phyloP scores from a whole-genome alignment of 2,329 filamentous ascomycete genomes.

The Alternaria novae-zelandiae region DNA sequence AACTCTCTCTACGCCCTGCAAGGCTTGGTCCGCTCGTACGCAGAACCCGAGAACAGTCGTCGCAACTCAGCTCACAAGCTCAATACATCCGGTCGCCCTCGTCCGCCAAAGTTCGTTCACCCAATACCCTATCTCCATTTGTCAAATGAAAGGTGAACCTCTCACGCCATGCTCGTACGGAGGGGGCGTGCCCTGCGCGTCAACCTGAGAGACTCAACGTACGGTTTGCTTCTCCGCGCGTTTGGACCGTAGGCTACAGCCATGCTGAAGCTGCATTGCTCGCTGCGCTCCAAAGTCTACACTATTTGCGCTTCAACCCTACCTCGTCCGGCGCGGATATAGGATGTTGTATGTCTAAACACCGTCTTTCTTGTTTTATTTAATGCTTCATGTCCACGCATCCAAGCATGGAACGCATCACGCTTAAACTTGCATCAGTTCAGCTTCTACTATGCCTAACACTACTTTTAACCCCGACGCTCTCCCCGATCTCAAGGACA shows the following conservation, averaged over 20 bases:
- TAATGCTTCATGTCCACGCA: not conserved
- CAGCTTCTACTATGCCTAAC: not conserved
- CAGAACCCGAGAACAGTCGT: not conserved
- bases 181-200: not conserved
- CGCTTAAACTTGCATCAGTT: not conserved
- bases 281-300: not conserved
- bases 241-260: not conserved
- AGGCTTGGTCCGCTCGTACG: not conserved
- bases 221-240: not conserved
- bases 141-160: not conserved
- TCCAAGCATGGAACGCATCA: not conserved
- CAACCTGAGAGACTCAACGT: not conserved
- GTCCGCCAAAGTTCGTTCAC: not conserved
- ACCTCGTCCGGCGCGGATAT: not conserved
- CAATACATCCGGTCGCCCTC: not conserved
- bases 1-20: not conserved
- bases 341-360: not conserved
- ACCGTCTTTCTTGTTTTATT: not conserved
- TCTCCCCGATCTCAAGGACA: conserved; percentile 13
- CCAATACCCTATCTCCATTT: not conserved
- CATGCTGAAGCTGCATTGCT: not conserved
- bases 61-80: not conserved
- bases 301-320: not conserved
- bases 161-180: not conserved
- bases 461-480: conserved; percentile 17